These are phyloP conservation scores for Liriodendron chinense DNA, from an alignment of 164 flowering plant species.

Conservation along the genomic window DNA sequence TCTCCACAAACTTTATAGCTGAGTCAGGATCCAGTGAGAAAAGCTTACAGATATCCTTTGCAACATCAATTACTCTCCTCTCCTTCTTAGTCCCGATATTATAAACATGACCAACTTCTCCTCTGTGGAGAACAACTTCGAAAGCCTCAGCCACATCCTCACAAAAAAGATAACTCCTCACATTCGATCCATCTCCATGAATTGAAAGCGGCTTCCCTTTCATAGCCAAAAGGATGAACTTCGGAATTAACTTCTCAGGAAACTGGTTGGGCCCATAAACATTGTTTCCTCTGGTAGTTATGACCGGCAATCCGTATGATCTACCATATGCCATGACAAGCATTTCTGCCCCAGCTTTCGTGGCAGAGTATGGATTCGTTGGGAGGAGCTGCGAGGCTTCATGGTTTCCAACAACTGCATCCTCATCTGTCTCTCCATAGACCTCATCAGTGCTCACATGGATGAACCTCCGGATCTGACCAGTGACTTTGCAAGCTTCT, in stretches of 20 bases:
- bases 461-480: constrained; percentile 72
- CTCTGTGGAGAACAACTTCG: constrained; percentile 67
- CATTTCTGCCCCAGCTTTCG: constrained; percentile 83
- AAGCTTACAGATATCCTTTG: constrained; percentile 62
- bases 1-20: constrained; percentile 56
- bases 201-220: constrained; percentile 54
- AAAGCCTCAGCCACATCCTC: constrained; percentile 85
- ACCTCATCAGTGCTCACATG: constrained; percentile 80
- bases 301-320: constrained; percentile 69
- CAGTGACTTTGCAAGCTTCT: constrained; percentile 77
- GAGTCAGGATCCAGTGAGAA: constrained; percentile 48
- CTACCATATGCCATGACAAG: constrained; percentile 84
- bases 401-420: constrained; percentile 70
- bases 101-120: constrained; percentile 77
- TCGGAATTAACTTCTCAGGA: constrained; percentile 74
- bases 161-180: constrained; percentile 63
- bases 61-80: constrained; percentile 72
- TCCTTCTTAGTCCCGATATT: constrained; percentile 73
- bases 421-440: constrained; percentile 77
- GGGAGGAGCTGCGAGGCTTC: constrained; percentile 78
- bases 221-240: constrained; percentile 73
- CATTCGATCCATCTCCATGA: constrained; percentile 75
- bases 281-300: constrained; percentile 74
- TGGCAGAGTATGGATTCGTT: constrained; percentile 74
- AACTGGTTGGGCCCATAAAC: constrained; percentile 82